A percentile compares a stretch with the other conserved stretches of the same genome.
phyloP scores from a whole-genome alignment of 179 eudicot species.

The Spergularia azorica region DNA sequence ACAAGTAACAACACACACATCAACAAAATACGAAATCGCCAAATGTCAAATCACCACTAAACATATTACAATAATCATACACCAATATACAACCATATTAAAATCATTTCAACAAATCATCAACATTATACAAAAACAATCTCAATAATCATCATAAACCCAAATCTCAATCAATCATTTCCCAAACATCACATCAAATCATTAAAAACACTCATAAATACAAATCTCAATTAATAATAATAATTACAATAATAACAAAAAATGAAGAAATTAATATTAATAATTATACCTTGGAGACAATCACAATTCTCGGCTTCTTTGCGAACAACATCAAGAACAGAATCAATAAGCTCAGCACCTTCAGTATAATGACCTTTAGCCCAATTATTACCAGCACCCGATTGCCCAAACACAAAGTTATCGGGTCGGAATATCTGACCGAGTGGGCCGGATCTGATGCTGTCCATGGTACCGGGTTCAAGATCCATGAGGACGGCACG shows the following conservation, averaged over 20 bases:
- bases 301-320: conserved; percentile 79
- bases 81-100: too few relatives aligned
- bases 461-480: conserved; percentile 76
- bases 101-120: too few relatives aligned
- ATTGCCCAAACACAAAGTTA: conserved; percentile 66
- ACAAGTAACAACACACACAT: too few relatives aligned
- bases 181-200: too few relatives aligned
- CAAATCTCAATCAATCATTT: too few relatives aligned
- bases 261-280: neutral
- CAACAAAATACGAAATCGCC: too few relatives aligned
- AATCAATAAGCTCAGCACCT: conserved; percentile 72
- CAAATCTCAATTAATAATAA: neutral
- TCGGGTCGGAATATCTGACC: conserved; percentile 69
- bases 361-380: conserved; percentile 71
- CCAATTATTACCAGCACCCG: conserved; percentile 43
- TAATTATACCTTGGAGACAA: conserved; percentile 51
- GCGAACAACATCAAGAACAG: conserved; percentile 75
- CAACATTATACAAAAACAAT: too few relatives aligned
- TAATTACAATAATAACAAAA: too few relatives aligned
- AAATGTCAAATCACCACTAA: too few relatives aligned
- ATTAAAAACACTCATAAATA: too few relatives aligned
- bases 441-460: conserved; percentile 55
- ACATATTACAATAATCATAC: too few relatives aligned
- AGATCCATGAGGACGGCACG: conserved; percentile 75
- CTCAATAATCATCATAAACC: too few relatives aligned